Evolutionary conservation across 2,329 filamentous ascomycete genomes (phyloP).

Genomic region (Aspergillus sclerotialis): DNA sequence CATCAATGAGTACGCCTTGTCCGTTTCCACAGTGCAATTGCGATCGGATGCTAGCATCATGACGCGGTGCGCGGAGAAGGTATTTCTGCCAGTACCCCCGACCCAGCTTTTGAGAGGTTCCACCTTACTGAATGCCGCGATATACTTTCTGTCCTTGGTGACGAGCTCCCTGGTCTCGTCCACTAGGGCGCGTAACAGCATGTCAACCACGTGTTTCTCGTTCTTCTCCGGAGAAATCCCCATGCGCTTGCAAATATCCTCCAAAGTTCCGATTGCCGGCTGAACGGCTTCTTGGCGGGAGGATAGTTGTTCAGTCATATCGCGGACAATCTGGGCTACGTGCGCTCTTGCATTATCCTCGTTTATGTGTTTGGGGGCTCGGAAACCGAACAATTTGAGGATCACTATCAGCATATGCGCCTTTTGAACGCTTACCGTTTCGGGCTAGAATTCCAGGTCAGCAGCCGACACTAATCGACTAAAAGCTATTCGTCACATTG

Average conservation of each 20-base stretch:
- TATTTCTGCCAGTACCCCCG: background rate
- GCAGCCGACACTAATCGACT: too few relatives aligned
- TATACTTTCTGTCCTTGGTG: background rate
- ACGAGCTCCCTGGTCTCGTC: background rate
- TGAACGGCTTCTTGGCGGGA: background rate
- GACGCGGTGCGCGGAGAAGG: constrained; percentile 7
- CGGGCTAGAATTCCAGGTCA: too few relatives aligned
- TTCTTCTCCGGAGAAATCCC: background rate
- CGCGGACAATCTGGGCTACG: background rate
- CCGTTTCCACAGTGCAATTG: constrained; percentile 8
- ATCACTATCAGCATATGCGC: background rate
- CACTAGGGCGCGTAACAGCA: background rate
- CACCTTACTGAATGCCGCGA: background rate
- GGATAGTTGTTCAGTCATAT: background rate
- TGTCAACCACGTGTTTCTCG: background rate
- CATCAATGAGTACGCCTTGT: constrained; percentile 14
- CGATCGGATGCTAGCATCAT: constrained; percentile 7
- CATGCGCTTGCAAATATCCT: background rate
- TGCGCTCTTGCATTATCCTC: background rate
- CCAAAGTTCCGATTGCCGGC: background rate
- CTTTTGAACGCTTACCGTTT: background rate
- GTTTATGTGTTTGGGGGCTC: background rate
- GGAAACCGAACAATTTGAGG: background rate
- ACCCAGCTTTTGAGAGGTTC: constrained; percentile 1
- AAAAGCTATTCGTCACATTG: too few relatives aligned